Percentiles rank a stretch among this genome's conserved stretches.
These are phyloP conservation scores for Seiridium unicorne DNA, from an alignment of 2,329 filamentous ascomycete genomes.

Conservation along the genomic window DNA sequence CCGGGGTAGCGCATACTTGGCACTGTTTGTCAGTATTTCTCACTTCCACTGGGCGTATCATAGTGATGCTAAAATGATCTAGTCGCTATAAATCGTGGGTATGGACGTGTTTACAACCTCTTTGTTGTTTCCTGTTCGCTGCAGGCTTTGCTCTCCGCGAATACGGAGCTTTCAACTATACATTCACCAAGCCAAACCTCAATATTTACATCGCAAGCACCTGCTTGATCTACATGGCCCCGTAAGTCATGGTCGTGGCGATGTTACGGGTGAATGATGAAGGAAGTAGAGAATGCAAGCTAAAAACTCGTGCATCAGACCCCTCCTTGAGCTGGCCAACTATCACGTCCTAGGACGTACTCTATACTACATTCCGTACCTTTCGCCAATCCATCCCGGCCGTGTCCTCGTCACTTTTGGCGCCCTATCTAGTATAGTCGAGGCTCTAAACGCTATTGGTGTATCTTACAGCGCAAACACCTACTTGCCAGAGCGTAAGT, in stretches of 20 bases:
- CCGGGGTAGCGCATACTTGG: conserved; percentile 47
- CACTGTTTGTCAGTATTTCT: conserved; percentile 40
- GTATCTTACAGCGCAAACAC: conserved; percentile 38
- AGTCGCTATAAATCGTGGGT: conserved; percentile 53
- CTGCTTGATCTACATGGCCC: neutral
- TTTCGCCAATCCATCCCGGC: conserved; percentile 50
- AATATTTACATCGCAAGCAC: neutral
- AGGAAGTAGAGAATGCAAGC: no score
- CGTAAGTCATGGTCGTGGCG: neutral
- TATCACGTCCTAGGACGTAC: conserved; percentile 63
- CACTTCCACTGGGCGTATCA: neutral
- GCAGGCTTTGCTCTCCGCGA: conserved; percentile 53
- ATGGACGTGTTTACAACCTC: conserved; percentile 47
- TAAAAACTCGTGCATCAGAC: conserved; percentile 32
- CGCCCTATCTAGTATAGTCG: conserved; percentile 41
- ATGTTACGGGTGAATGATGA: neutral
- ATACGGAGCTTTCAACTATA: conserved; percentile 47
- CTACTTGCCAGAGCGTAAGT: conserved; percentile 15
- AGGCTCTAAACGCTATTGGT: conserved; percentile 44
- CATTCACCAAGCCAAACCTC: conserved; percentile 25
- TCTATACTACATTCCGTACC: conserved; percentile 61
- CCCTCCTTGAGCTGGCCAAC: conserved; percentile 61
- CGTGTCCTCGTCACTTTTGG: conserved; percentile 46
- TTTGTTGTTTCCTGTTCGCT: conserved; percentile 49
- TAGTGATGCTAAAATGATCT: neutral